A percentile compares a stretch with the other conserved stretches of the same genome.
Conservation (phyloP, 75 land plant species). For the Chamaecyparis obtusa region DNA sequence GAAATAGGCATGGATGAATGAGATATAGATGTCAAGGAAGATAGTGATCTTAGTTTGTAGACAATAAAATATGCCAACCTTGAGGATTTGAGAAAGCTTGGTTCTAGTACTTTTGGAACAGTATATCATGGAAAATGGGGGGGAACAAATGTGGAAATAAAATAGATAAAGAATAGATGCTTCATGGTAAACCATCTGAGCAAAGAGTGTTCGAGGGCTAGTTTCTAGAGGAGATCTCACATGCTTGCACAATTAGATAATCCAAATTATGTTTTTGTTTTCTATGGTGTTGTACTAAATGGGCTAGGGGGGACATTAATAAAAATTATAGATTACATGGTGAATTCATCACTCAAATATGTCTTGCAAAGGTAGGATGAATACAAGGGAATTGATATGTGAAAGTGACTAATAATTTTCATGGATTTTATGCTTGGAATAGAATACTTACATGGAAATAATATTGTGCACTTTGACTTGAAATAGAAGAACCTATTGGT, state of each 20-base stretch:
- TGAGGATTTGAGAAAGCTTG: constrained; percentile 40
- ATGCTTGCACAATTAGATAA: constrained; percentile 87
- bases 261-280: constrained; percentile 97
- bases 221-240: constrained; percentile 91
- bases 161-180: constrained; percentile 42
- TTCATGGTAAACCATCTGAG: constrained; percentile 27
- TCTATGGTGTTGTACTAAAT: constrained; percentile 96
- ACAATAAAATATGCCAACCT: constrained; percentile 38
- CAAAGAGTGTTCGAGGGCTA: constrained; percentile 47
- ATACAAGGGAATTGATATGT: constrained; percentile 60
- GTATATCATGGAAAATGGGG: constrained; percentile 51
- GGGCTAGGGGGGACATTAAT: constrained; percentile 92
- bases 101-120: constrained; percentile 48
- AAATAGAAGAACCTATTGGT: constrained; percentile 84
- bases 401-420: constrained; percentile 67
- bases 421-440: constrained; percentile 96
- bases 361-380: constrained; percentile 43
- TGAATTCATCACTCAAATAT: constrained; percentile 86
- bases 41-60: constrained; percentile 9
- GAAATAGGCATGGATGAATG: neutral
- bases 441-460: constrained; percentile 86
- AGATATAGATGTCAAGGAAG: neutral
- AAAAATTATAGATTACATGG: constrained; percentile 97
- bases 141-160: constrained; percentile 49
- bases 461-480: constrained; percentile 85